Conservation (phyloP, 768 basidiomycete genomes). For the Hericium coralloides region DNA sequence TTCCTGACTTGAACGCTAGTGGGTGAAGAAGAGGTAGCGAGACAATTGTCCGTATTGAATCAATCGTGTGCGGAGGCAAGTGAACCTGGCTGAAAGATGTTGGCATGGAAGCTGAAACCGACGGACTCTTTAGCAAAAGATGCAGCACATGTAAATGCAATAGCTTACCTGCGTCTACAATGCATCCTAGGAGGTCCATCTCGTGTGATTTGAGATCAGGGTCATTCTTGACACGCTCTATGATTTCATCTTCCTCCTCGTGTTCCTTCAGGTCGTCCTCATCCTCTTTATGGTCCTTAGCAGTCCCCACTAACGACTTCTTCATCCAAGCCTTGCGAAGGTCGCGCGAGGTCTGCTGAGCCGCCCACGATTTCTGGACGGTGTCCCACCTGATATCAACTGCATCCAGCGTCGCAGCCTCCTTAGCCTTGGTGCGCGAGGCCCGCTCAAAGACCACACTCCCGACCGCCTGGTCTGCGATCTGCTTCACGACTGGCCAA, state of each 20-base stretch:
- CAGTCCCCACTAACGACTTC: conserved; percentile 45
- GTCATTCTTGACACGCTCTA: conserved; percentile 72
- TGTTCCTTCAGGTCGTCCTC: conserved; percentile 17
- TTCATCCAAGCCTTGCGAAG: conserved; percentile 63
- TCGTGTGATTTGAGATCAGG: conserved; percentile 75
- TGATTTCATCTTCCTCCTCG: conserved; percentile 58
- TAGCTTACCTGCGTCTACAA: conserved; percentile 68
- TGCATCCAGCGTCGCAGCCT: conserved; percentile 27
- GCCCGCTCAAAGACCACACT: conserved; percentile 36
- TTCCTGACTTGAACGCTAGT: conserved; percentile 78
- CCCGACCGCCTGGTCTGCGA: conserved; percentile 73
- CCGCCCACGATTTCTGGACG: conserved; percentile 15
- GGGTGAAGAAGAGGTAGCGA: conserved; percentile 85
- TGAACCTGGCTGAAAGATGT: conserved; percentile 87
- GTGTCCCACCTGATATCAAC: conserved; percentile 60
- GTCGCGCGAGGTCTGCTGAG: conserved; percentile 7
- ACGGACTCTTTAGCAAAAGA: not conserved
- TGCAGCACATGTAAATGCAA: not conserved
- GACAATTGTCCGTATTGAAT: conserved; percentile 86
- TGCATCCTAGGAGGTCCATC: conserved; percentile 70
- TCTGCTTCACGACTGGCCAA: conserved; percentile 62
- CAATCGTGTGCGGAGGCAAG: conserved; percentile 80
- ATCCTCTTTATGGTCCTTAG: conserved; percentile 30
- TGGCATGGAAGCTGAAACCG: conserved; percentile 50
- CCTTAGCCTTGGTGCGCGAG: conserved; percentile 8